These are phyloP conservation scores for Boletus sp. DNA, from an alignment of 768 basidiomycete species.

Conservation along the genomic window DNA sequence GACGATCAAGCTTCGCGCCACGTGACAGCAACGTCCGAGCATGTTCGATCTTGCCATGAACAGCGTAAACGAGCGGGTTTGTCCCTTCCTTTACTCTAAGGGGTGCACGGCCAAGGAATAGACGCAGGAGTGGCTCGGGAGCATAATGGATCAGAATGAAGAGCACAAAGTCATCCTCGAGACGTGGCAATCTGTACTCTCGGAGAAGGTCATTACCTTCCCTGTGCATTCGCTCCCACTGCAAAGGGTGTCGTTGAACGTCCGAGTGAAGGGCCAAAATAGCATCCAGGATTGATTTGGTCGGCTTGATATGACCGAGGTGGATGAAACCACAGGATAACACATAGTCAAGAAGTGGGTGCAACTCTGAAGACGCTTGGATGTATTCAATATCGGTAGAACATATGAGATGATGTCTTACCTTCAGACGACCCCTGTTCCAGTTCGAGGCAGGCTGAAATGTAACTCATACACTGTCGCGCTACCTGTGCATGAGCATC, in stretches of 20 bases:
- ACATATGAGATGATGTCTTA: no score
- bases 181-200: not conserved
- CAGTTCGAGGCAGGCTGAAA: no score
- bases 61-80: not conserved
- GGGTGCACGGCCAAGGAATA: not conserved
- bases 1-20: not conserved
- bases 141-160: not conserved
- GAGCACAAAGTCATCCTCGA: not conserved
- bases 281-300: not conserved
- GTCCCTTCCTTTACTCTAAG: not conserved
- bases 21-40: not conserved
- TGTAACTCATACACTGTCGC: no score
- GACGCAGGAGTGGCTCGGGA: not conserved
- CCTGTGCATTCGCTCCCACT: not conserved
- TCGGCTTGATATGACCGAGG: not conserved
- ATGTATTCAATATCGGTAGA: no score
- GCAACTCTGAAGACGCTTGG: no score
- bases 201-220: no score
- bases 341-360: no score
- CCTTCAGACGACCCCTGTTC: no score
- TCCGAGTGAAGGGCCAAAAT: not conserved
- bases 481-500: no score
- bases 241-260: not conserved
- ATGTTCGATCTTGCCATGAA: fast-evolving
- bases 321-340: not conserved